Percentiles rank a stretch among this genome's conserved stretches.
phyloP scores from a whole-genome alignment of 1,284 basidiomycete genomes.

The Trichosporon sp. region DNA sequence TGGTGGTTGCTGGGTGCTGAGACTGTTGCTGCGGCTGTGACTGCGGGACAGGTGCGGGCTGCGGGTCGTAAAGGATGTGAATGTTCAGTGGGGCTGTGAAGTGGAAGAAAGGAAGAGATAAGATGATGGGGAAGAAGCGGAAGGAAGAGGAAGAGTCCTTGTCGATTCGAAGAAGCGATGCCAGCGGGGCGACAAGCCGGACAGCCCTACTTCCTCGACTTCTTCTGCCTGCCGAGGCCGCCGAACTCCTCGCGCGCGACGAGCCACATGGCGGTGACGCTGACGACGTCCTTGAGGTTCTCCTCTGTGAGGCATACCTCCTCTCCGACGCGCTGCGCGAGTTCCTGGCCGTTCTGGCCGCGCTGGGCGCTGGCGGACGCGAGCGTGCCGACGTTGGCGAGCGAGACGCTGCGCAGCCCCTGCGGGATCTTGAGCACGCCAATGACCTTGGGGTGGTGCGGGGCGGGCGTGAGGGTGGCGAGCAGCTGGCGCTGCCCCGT shows the following conservation, averaged over 20 bases:
- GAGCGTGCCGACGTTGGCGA: constrained; percentile 22
- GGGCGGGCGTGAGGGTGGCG: constrained; percentile 81
- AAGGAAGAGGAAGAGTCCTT: background rate
- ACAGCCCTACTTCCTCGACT: constrained; percentile 13
- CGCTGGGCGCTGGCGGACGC: background rate
- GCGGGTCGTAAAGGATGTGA: background rate
- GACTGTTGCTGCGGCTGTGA: background rate
- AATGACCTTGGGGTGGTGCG: constrained; percentile 93
- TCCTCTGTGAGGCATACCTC: constrained; percentile 71
- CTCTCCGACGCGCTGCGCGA: constrained; percentile 32
- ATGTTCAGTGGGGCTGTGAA: background rate
- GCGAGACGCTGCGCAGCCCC: constrained; percentile 66
- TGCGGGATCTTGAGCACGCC: constrained; percentile 84
- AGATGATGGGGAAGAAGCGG: background rate
- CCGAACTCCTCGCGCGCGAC: constrained; percentile 88
- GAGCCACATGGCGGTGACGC: constrained; percentile 83
- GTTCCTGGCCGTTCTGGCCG: constrained; percentile 8
- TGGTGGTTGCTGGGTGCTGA: background rate
- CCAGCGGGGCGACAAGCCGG: too few relatives aligned
- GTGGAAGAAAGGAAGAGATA: background rate
- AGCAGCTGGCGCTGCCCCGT: constrained; percentile 42
- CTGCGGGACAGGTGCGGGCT: background rate
- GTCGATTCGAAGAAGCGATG: background rate
- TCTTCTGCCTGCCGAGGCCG: constrained; percentile 71
- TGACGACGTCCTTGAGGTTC: constrained; percentile 89